Conservation (phyloP, 1,284 basidiomycete species). For the Ustilago curta region DNA sequence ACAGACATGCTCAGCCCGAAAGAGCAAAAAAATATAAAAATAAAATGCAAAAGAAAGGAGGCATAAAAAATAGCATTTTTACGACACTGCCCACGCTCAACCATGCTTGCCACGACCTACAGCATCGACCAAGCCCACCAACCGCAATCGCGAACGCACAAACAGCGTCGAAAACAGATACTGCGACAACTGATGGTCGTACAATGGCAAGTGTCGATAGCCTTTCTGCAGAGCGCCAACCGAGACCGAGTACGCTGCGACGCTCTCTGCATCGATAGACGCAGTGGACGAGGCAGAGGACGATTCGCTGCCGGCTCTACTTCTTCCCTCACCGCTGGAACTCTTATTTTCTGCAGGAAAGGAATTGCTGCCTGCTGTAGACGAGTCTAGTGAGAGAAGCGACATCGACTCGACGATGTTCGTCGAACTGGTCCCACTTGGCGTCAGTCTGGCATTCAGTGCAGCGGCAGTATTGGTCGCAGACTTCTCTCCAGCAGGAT, state of each 20-base stretch:
- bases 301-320: conserved; percentile 10
- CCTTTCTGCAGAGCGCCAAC: conserved; percentile 57
- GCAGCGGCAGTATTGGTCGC: not conserved
- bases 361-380: not conserved
- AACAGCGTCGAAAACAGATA: conserved; percentile 66
- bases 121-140: conserved; percentile 44
- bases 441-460: not conserved
- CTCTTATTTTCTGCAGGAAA: conserved; percentile 6
- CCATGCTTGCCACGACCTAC: conserved; percentile 9
- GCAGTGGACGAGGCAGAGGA: conserved; percentile 24
- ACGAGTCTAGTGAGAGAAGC: conserved; percentile 7
- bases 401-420: conserved; percentile 8
- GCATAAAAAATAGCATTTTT: not conserved
- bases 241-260: conserved; percentile 46
- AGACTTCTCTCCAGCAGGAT: not conserved
- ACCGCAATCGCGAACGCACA: conserved; percentile 48
- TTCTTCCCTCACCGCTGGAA: not conserved
- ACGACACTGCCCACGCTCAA: not conserved
- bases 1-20: too few relatives aligned
- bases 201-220: conserved; percentile 63
- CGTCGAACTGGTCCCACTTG: not conserved
- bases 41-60: too few relatives aligned
- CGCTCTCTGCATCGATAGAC: conserved; percentile 47
- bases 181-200: conserved; percentile 63
- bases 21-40: too few relatives aligned